phyloP scores from a whole-genome alignment of 108 stramenopile genomes.

The Nannochloropsis gaditana region DNA sequence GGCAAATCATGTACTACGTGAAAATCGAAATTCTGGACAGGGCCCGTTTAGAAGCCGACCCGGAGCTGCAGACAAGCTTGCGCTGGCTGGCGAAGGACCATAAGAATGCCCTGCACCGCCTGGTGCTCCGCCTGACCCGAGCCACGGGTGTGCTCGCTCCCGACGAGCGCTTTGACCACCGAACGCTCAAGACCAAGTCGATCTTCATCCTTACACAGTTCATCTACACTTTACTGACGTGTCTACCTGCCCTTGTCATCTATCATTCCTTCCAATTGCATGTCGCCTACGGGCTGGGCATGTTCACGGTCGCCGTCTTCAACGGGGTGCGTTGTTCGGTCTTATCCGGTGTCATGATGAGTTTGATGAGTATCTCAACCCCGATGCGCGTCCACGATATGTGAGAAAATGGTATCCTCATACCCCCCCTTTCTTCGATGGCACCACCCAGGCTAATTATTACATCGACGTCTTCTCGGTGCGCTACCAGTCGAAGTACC shows the following conservation, averaged over 20 bases:
- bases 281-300: slow-evolving; percentile 18
- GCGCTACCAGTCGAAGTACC: slow-evolving; percentile 28
- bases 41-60: slow-evolving; percentile 38
- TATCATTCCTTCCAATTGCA: slow-evolving; percentile 25
- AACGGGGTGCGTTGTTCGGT: slow-evolving; percentile 24
- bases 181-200: slow-evolving; percentile 47
- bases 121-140: slow-evolving; percentile 29
- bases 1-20: slow-evolving; percentile 64
- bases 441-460: slow-evolving; percentile 25
- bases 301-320: slow-evolving; percentile 35
- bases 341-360: no score
- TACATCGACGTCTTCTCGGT: slow-evolving; percentile 47
- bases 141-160: slow-evolving; percentile 28
- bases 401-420: no score
- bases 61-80: slow-evolving; percentile 50
- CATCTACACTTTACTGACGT: slow-evolving; percentile 51
- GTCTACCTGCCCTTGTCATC: slow-evolving; percentile 39
- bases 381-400: no score
- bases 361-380: no score
- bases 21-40: slow-evolving; percentile 66
- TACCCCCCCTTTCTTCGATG: background rate
- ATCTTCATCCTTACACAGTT: slow-evolving; percentile 55
- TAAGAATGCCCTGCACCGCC: slow-evolving; percentile 44
- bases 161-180: slow-evolving; percentile 50
- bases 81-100: slow-evolving; percentile 53